These are phyloP conservation scores for Friedmanniomyces endolithicus DNA, from an alignment of 495 filamentous ascomycete genomes.

Conservation along the genomic window DNA sequence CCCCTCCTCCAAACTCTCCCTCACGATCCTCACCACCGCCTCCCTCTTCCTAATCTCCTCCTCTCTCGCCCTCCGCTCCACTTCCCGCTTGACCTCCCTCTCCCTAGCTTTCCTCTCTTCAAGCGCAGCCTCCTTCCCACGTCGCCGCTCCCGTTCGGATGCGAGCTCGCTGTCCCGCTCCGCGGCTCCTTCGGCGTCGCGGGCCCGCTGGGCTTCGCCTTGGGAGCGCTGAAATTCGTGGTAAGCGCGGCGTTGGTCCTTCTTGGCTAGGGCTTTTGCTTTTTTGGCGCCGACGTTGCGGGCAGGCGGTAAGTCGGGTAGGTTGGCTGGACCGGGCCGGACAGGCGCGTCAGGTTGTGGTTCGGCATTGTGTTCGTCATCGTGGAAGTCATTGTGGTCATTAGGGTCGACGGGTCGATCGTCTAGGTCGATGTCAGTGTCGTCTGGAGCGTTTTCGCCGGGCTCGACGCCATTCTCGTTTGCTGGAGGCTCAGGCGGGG, in stretches of 20 bases:
- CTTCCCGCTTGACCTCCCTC: conserved; percentile 6
- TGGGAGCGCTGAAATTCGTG: conserved; percentile 36
- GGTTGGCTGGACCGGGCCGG: conserved; percentile 2
- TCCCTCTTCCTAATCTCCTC: conserved; percentile 27
- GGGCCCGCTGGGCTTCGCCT: conserved; percentile 29
- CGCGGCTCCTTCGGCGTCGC: conserved; percentile 25
- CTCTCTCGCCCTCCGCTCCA: conserved; percentile 20
- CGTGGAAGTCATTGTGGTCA: not conserved
- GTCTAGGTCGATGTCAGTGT: not conserved
- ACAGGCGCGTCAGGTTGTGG: not conserved
- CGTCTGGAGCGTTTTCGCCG: not conserved
- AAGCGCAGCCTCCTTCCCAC: conserved; percentile 32
- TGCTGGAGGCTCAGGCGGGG: not conserved
- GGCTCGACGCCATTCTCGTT: not conserved
- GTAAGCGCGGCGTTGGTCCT: conserved; percentile 39
- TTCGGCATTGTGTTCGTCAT: not conserved
- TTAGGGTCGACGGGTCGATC: not conserved
- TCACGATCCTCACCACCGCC: conserved; percentile 24
- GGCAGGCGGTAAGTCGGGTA: conserved; percentile 6
- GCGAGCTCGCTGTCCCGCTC: conserved; percentile 31
- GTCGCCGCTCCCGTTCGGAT: conserved; percentile 31
- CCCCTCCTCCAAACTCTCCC: conserved; percentile 22
- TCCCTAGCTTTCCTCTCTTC: conserved; percentile 20
- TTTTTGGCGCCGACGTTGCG: conserved; percentile 38
- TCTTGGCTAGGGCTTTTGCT: conserved; percentile 34